Conservation (phyloP, 2,329 filamentous ascomycete species). For the Epichloe amarillans region DNA sequence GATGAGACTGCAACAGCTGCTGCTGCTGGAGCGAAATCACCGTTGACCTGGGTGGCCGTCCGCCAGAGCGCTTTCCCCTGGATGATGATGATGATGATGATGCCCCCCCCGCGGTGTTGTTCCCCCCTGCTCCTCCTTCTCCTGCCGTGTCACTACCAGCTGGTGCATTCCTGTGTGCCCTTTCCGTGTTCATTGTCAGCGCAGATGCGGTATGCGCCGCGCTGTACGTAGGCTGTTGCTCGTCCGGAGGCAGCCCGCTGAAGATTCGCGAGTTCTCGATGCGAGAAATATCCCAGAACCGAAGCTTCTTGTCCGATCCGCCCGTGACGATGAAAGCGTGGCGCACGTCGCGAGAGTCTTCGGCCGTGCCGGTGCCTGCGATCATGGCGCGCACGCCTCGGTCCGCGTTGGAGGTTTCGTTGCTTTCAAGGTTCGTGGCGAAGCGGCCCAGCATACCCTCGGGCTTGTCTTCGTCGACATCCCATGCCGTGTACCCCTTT, state of each 20-base stretch:
- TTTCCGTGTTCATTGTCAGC: conserved; percentile 55
- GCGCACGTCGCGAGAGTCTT: conserved; percentile 57
- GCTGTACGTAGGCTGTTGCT: conserved; percentile 61
- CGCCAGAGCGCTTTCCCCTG: conserved; percentile 17
- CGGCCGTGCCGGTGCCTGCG: conserved; percentile 57
- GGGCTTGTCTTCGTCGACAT: conserved; percentile 77
- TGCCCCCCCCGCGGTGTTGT: no score
- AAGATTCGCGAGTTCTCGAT: conserved; percentile 69
- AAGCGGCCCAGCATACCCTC: conserved; percentile 82
- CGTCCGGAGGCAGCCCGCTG: conserved; percentile 60
- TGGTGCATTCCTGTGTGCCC: conserved; percentile 28
- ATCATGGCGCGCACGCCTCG: conserved; percentile 63
- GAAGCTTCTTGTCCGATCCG: conserved; percentile 77
- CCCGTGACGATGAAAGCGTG: conserved; percentile 78
- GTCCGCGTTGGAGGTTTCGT: conserved; percentile 40
- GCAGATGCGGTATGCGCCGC: conserved; percentile 47
- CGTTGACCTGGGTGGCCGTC: conserved; percentile 55
- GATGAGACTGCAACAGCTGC: conserved; percentile 68
- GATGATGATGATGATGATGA: conserved; percentile 5
- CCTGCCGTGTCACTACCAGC: conserved; percentile 7
- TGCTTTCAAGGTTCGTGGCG: conserved; percentile 57
- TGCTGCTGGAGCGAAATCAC: conserved; percentile 84
- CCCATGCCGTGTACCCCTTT: conserved; percentile 68
- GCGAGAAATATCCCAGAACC: conserved; percentile 82
- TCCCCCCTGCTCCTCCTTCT: not conserved